Base-by-base conservation (phyloP, 108 stramenopile genomes). In the Cyclotella kingstonii region DNA sequence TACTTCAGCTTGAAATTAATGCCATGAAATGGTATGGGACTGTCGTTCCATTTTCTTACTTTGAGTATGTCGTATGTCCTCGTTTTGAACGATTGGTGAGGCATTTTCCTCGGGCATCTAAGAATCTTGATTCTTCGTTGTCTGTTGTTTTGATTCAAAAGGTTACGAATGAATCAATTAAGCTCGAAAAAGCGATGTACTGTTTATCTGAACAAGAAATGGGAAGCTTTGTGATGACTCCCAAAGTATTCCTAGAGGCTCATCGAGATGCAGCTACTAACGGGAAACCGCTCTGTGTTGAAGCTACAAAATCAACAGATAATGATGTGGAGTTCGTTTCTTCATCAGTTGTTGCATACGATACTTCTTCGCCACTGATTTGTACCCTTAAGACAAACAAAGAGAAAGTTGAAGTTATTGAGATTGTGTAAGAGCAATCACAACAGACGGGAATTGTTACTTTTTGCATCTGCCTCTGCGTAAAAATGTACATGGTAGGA, bases 1-100 rank as follows among this genome's bases (percentile, higher is more conserved):
- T 80, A 15, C 54, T 84, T 31, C 34, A 44, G 28, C 61, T 84
- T 21, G 84, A 84, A 52, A 41, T 65, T 25, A 84, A 82, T 46
- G 66, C 81, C 12, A 71, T 35, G 15, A 73, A 82, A 44, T 84
- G 84, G 84, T 84, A 84, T 50, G 81, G 83, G 15, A 72, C 66
- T 10, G 76, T 77, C 33, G 66, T 77, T 25, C 76, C 76, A 4
- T 73, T 35, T 46, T 66, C 76, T 17, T 66, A 68, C 49, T 77
- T 77, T 25, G 14, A 54, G 22, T 48, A 77, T 22, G 52, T 54
- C 11, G 8, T 55, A 14, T 51, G 66, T 59, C 52, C 65, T 45
- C 47, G 57, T 31, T 68, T 77, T 51, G 71, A 60, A 53, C 51
- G 43, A 14, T 73, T 65, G 70, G 56, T 54, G 2, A 53, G 33